Evolutionary conservation across 2,329 filamentous ascomycete species (phyloP), one percentile per base, ranked within the genome.

Genomic region (Aspergillus cejpii): DNA sequence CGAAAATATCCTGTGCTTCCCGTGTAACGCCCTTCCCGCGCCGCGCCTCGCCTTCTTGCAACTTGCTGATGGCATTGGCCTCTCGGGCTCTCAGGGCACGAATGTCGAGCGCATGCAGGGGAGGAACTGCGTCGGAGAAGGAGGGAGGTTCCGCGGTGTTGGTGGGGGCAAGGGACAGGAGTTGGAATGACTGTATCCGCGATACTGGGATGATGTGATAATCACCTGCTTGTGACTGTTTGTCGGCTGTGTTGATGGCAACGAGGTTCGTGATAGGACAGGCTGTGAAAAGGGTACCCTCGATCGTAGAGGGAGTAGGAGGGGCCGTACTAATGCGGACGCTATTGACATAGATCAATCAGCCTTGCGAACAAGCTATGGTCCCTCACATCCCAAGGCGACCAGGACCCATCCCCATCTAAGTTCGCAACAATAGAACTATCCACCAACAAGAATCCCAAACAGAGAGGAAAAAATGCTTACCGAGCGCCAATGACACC

Each of bases 1-100:
- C 79, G 54, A 80, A 84, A 12, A 84, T 67, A 43, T 80, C 79
- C 63, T 84, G 80, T 20, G 75, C 80, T 51, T 81, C 79, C 28
- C 69, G 73, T 28, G 71, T 77, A 6, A 83, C 80, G 7, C 78
- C 79, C 62, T 78, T 80, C 43, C 79, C 79, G 47, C 74, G 71
- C 43, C 74, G 73, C n/a, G 72, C 69, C 52, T 81, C 78, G 49
- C 72, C 69, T 49, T 80, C 75, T 57, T 80, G 77, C 53, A 78
- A 65, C 52, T 78, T 73, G 8, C 71, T 66, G 23, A 84, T 68
- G 7, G 77, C 76, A 45, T 70, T 72, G 21, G 75, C 72, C 60
- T 81, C 78, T 14, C 80, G 73, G 37, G 70, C 65, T 54, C 73
- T 73, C 48, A 81, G 60, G 20, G 76, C 73, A 49, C 72, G 72